Conservation (phyloP, 345 rosid genomes). For the Xanthoceras sorbifolium region DNA sequence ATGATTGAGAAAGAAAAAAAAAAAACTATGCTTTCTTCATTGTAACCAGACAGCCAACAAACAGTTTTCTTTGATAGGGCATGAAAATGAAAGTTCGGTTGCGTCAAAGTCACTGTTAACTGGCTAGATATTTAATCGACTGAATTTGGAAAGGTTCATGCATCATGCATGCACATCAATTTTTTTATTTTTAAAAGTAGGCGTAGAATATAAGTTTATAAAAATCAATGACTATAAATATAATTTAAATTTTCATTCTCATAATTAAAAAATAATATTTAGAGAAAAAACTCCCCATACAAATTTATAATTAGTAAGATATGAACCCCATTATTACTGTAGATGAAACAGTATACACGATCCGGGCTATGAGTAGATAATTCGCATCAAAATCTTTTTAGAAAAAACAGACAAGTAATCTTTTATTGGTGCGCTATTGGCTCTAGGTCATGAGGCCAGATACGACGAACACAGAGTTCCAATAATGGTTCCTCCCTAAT, state of each 20-base stretch:
- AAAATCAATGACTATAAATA: no score
- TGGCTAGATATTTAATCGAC: slow-evolving; percentile 1
- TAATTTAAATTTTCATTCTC: no score
- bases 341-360: no score
- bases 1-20: neutral
- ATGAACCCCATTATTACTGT: no score
- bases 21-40: neutral
- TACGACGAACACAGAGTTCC: slow-evolving; percentile 19
- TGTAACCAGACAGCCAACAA: neutral
- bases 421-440: neutral
- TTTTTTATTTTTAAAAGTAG: no score
- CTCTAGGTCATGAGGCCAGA: slow-evolving; percentile 5
- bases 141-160: slow-evolving; percentile 34
- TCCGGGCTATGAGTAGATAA: no score
- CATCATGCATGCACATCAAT: slow-evolving; percentile 50
- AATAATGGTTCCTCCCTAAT: slow-evolving; percentile 2
- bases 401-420: neutral
- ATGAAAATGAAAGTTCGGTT: slow-evolving; percentile 16
- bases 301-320: no score
- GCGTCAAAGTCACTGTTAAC: neutral
- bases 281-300: no score
- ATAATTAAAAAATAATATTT: no score
- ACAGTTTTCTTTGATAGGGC: neutral
- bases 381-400: neutral
- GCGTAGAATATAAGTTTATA: no score